Percentiles rank a stretch among this genome's conserved stretches.
phyloP scores from a whole-genome alignment of 179 eudicot species.

The Spinacia oleracea region DNA sequence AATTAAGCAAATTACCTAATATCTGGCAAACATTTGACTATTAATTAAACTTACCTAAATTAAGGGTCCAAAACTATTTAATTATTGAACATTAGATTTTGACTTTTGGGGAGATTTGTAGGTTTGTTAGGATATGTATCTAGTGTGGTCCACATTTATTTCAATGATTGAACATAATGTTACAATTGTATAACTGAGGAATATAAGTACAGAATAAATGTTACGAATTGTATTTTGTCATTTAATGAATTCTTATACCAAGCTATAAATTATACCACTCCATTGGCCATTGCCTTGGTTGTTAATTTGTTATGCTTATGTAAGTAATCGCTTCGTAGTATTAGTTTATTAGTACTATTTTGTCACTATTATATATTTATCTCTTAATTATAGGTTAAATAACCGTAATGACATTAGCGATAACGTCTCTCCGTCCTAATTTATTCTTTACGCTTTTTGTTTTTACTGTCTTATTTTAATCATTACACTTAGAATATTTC shows the following conservation, averaged over 20 bases:
- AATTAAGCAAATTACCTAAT: constrained; percentile 3
- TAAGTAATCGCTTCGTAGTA: no score
- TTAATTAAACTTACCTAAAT: neutral
- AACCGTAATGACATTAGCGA: no score
- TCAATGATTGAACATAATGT: constrained; percentile 3
- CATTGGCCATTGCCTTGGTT: no score
- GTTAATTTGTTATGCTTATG: no score
- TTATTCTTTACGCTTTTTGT: no score
- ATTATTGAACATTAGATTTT: neutral
- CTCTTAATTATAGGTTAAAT: no score
- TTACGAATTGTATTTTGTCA: neutral
- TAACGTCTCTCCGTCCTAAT: no score
- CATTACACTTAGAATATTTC: no score
- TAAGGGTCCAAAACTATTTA: neutral
- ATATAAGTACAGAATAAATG: neutral
- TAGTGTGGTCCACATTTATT: constrained; percentile 14
- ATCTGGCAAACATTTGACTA: neutral
- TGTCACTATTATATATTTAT: neutral
- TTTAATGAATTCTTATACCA: neutral
- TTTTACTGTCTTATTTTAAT: no score
- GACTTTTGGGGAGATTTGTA: constrained; percentile 8
- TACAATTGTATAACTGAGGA: no score
- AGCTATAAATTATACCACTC: no score
- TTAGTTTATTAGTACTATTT: neutral
- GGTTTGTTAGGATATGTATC: constrained; percentile 16